These are phyloP conservation scores for Hypoxylon sp. DNA, from an alignment of 2,329 filamentous ascomycete species.

Conservation along the genomic window DNA sequence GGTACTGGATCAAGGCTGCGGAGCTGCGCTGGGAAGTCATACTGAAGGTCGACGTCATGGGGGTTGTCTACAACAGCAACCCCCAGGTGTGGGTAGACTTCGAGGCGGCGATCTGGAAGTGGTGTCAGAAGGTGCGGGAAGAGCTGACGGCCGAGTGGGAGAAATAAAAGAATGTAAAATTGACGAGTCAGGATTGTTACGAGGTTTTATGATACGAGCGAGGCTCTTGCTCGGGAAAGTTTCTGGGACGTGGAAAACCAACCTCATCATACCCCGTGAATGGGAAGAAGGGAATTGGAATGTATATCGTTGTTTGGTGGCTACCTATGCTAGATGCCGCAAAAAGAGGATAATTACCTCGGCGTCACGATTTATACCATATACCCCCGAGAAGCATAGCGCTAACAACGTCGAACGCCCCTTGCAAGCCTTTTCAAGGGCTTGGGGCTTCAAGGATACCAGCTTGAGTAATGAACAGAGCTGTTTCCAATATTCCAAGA, in stretches of 20 bases:
- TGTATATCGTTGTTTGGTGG: conserved; percentile 13
- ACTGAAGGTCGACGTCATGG: conserved; percentile 85
- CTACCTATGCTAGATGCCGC: conserved; percentile 12
- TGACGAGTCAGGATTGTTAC: conserved; percentile 16
- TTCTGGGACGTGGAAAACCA: conserved; percentile 9
- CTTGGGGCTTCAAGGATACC: conserved; percentile 23
- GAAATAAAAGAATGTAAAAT: conserved; percentile 32
- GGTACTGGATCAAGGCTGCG: conserved; percentile 96
- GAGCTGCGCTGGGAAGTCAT: conserved; percentile 93
- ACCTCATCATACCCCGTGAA: conserved; percentile 1
- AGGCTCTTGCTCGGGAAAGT: conserved; percentile 9
- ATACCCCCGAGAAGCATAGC: conserved; percentile 38
- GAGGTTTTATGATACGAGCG: conserved; percentile 27
- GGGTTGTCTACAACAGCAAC: conserved; percentile 80
- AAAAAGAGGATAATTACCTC: conserved; percentile 7
- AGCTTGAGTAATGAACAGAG: conserved; percentile 26
- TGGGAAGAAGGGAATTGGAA: neutral
- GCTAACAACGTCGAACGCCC: conserved; percentile 24
- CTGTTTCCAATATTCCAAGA: conserved; percentile 19
- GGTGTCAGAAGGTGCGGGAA: conserved; percentile 84
- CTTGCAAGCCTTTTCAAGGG: conserved; percentile 13
- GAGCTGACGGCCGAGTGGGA: conserved; percentile 80
- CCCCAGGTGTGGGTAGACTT: conserved; percentile 82
- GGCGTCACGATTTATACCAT: conserved; percentile 38
- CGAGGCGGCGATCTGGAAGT: conserved; percentile 83